Evolutionary conservation across 2,329 filamentous ascomycete species (phyloP), one percentile per base, ranked within the genome.

Genomic region (Didymella pinodella): DNA sequence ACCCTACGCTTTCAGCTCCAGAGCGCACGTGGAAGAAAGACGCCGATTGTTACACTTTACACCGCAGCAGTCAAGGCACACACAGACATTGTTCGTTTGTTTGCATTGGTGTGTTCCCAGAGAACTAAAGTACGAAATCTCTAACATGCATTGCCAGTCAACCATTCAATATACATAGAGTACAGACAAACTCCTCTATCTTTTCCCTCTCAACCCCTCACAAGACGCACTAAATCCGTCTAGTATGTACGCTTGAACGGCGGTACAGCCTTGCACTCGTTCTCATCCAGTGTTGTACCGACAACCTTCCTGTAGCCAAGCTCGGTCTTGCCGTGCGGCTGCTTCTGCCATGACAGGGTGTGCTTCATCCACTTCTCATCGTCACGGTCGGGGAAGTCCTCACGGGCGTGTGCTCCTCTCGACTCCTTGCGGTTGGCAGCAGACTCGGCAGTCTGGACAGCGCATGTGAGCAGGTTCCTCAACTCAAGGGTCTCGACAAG

Each of bases 321-420:
- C 62, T 98, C 90, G 55, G 95, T 88, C 82, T 92, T 87, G 76
- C 90, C 90, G 74, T 98, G 94, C 32, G 93, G 91, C 76, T 89
- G 79, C 89, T 92, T 96, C 86, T 99, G 95, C 90, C 90, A 99
- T 67, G 90, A 92, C 62, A 99, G 86, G 45, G 92, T 96, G 86
- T 99, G 95, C 89, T 98, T 98, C 94, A 97, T 97, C 94, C 94
- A 98, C 80, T 96, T 90, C 80, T 89, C 85, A 77, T 99, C 95
- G 76, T 98, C 92, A 83, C 95, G 90, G 18, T 98, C 93, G 57
- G 94, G 94, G 86, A 80, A 98, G 78, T 99, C 95, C 84, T 99
- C 95, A 68, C 95, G 91, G 67, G 95, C 95, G 81, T 99, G 95
- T 25, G 95, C 95, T 77, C 95, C 95, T 82, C 95, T 91, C 56